Base-by-base conservation (phyloP, 2,329 filamentous ascomycete species). In the Gremmenia infestans region DNA sequence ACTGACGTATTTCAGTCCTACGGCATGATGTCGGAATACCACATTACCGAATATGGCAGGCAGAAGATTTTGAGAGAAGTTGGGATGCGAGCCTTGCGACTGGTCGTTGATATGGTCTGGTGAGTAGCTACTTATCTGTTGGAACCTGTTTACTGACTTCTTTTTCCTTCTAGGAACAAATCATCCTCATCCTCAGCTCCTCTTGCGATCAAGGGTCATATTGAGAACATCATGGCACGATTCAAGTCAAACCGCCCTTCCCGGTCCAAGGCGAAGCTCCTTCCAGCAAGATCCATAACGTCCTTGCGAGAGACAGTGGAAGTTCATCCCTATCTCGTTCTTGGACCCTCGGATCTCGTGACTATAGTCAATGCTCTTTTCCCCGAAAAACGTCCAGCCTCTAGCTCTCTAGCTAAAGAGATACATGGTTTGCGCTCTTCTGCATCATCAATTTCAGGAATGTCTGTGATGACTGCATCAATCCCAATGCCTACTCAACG, bases 11-110 rank as follows among this genome's bases (percentile, higher is more conserved):
- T 53, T 32, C 52, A 72, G 70, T 70, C 80, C 52, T 80, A 84
- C 63, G 82, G 83, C 53, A 83, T 88, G 75, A 86, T 97, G 76
- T 82, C 90, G 55, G 90, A 96, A 66, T 93, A 96, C 71, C 90
- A 96, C 73, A 91, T 97, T 65, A 92, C 89, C 50, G 90, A 95
- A 64, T 91, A 93, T 72, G 91, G 91, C 43, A 84, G 94, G 45
- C 89, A 96, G 67, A 92, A 86, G 71, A 88, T 88, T 55, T 75
- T 88, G 54, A 86, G 86, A 66, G 88, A 93, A 69, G 87, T 97
- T 55, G 91, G 88, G 54, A 84, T 88, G 69, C 85, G 87, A 60
- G 88, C 89, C 50, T 88, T 92, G 68, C 86, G 88, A 66, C 81
- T 89, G 61, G 89, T 93, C 12, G 83, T 89, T 57, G 89, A 92